These are phyloP conservation scores for Pseudogymnoascus sp. DNA, from an alignment of 2,329 filamentous ascomycete genomes.

Conservation along the genomic window DNA sequence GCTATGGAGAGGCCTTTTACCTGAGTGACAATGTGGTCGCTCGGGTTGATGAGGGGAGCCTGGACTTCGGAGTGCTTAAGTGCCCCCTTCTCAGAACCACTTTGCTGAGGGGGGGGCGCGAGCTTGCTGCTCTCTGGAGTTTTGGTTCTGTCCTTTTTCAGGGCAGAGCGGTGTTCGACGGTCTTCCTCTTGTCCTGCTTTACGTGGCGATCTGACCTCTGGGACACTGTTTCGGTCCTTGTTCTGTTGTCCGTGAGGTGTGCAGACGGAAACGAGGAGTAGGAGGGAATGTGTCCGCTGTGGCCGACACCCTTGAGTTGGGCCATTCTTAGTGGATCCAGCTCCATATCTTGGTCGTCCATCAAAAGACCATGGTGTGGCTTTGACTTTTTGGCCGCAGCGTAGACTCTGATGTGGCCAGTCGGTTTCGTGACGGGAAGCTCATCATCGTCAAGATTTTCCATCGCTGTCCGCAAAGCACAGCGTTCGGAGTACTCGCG, in stretches of 20 bases:
- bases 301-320: not conserved
- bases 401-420: not conserved
- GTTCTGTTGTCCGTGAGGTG: not conserved
- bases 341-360: not conserved
- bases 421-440: not conserved
- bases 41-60: not conserved
- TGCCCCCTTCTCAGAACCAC: not conserved
- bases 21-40: not conserved
- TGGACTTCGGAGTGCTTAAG: not conserved
- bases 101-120: not conserved
- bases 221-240: not conserved
- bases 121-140: not conserved
- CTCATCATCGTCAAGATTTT: not conserved
- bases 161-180: not conserved
- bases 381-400: not conserved
- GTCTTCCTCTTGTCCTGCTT: not conserved
- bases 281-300: not conserved
- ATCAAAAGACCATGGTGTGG: not conserved
- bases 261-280: not conserved
- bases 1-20: not conserved
- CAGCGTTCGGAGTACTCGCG: not conserved
- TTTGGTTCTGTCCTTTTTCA: not conserved
- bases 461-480: not conserved
- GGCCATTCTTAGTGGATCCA: not conserved
- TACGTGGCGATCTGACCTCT: not conserved